A percentile compares a stretch with the other conserved stretches of the same genome.
Evolutionary conservation across 2,329 filamentous ascomycete species (phyloP).

Genomic region (Paracoccidioides brasiliensis): DNA sequence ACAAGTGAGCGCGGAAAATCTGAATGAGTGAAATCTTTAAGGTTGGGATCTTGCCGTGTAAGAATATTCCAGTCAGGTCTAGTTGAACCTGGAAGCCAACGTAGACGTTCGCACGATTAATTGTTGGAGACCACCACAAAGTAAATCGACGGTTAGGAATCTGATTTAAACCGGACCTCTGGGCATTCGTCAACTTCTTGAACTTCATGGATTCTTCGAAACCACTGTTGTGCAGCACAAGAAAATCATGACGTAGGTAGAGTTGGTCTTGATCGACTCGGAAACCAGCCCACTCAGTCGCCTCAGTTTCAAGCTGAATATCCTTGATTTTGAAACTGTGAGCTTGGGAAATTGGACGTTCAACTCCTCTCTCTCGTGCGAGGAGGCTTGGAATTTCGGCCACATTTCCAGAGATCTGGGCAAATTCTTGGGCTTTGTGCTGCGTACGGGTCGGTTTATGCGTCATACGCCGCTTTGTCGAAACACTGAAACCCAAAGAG

Average conservation of each 20-base stretch:
- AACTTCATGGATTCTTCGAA: conserved; percentile 64
- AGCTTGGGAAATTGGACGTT: conserved; percentile 12
- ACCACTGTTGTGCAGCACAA: conserved; percentile 34
- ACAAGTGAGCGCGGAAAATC: conserved; percentile 98
- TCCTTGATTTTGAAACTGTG: conserved; percentile 30
- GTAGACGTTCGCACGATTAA: conserved; percentile 93
- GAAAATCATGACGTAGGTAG: conserved; percentile 38
- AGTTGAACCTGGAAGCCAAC: conserved; percentile 99
- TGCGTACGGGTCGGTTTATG: conserved; percentile 1
- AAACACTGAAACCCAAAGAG: conserved; percentile 8
- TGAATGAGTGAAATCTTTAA: conserved; percentile 97
- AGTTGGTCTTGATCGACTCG: conserved; percentile 39
- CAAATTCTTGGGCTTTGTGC: conserved; percentile 6
- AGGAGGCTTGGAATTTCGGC: conserved; percentile 14
- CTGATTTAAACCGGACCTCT: conserved; percentile 91
- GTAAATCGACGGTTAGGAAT: conserved; percentile 98
- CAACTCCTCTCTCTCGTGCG: conserved; percentile 8
- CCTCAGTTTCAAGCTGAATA: conserved; percentile 31
- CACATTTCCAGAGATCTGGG: conserved; percentile 12
- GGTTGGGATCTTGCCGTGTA: conserved; percentile 97
- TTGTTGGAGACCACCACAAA: conserved; percentile 90
- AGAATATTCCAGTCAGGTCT: conserved; percentile 94
- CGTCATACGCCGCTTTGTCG: conserved; percentile 3
- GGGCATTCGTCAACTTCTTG: conserved; percentile 96
- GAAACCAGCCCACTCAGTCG: conserved; percentile 39